Evolutionary conservation across 1,139 yeast species (phyloP).

Genomic region (Kodamaea fungicola): DNA sequence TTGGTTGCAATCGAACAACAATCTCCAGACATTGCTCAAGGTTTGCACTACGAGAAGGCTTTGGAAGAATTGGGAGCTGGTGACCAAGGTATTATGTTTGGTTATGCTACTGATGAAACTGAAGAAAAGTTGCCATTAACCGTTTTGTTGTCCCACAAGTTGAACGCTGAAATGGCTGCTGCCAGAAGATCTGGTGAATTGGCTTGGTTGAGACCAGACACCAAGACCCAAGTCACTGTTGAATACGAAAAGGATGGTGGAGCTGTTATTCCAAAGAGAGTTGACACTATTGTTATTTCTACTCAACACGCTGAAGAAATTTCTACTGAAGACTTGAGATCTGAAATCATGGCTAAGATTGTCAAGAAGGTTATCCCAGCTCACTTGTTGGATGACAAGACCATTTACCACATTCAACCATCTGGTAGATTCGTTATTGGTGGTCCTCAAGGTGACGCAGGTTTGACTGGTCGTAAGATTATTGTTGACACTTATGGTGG

Average conservation of each 20-base stretch:
- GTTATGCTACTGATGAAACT: slow-evolving; percentile 99
- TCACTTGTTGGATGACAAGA: slow-evolving; percentile 86
- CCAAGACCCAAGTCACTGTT: slow-evolving; percentile 98
- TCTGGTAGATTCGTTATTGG: slow-evolving; percentile 99
- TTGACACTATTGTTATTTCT: slow-evolving; percentile 95
- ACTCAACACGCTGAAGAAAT: slow-evolving; percentile 97
- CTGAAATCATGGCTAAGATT: slow-evolving; percentile 71
- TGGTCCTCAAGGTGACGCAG: slow-evolving; percentile 99
- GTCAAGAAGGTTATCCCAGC: slow-evolving; percentile 91
- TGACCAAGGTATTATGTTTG: slow-evolving; percentile 99
- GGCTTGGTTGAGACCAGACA: slow-evolving; percentile 98
- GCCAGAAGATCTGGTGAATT: slow-evolving; percentile 96
- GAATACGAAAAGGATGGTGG: slow-evolving; percentile 94
- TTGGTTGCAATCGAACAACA: slow-evolving; percentile 99
- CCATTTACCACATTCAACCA: slow-evolving; percentile 97
- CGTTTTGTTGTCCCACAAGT: slow-evolving; percentile 88
- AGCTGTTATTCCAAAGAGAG: slow-evolving; percentile 92
- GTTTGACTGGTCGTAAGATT: slow-evolving; percentile 98
- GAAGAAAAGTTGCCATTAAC: slow-evolving; percentile 97
- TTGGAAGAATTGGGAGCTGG: slow-evolving; percentile 99
- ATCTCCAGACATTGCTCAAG: slow-evolving; percentile 98
- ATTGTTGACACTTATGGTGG: slow-evolving; percentile 99
- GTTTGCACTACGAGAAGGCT: slow-evolving; percentile 95
- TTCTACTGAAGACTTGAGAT: slow-evolving; percentile 87
- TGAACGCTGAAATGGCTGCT: slow-evolving; percentile 93